Evolutionary conservation across 2,329 filamentous ascomycete species (phyloP).

Genomic region (Nothopassalora personata): DNA sequence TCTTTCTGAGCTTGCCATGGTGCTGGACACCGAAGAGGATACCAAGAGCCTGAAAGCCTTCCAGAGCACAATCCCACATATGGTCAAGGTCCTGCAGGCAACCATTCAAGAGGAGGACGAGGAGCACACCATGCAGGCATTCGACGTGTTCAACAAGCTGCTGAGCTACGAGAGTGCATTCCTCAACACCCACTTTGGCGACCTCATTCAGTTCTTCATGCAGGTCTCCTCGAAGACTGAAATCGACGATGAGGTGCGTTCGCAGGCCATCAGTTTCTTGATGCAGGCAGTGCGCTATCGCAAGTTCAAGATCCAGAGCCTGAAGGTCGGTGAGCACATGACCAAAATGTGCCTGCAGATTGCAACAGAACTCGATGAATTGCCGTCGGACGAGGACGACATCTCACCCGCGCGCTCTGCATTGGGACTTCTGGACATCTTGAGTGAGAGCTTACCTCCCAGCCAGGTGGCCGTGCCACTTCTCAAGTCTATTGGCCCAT

Average conservation of each 20-base stretch:
- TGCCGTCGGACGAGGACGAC: slow-evolving; percentile 69
- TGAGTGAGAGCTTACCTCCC: slow-evolving; percentile 81
- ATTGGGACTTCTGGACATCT: slow-evolving; percentile 79
- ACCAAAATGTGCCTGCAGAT: slow-evolving; percentile 85
- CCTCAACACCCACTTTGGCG: slow-evolving; percentile 77
- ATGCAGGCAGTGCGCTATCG: slow-evolving; percentile 88
- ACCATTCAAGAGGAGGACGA: slow-evolving; percentile 70
- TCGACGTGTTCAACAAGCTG: slow-evolving; percentile 95
- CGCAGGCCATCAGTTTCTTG: slow-evolving; percentile 87
- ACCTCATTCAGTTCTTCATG: slow-evolving; percentile 91
- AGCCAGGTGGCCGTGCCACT: slow-evolving; percentile 92
- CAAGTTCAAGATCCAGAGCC: slow-evolving; percentile 89
- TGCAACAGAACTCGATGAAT: slow-evolving; percentile 77
- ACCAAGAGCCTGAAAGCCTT: slow-evolving; percentile 66
- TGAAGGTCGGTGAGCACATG: slow-evolving; percentile 80
- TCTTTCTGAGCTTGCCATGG: slow-evolving; percentile 78
- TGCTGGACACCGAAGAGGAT: slow-evolving; percentile 84
- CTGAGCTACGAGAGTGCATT: slow-evolving; percentile 83
- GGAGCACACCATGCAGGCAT: slow-evolving; percentile 81
- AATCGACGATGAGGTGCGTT: slow-evolving; percentile 76
- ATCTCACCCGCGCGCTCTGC: slow-evolving; percentile 80
- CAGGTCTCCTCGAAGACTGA: slow-evolving; percentile 72
- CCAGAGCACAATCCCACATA: slow-evolving; percentile 73
- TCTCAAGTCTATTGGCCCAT: slow-evolving; percentile 76
- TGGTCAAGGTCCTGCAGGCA: slow-evolving; percentile 85